Percentiles rank a stretch among this genome's conserved stretches.
Conservation (phyloP, 805 yeast species). For the Yueomyces sp. region DNA sequence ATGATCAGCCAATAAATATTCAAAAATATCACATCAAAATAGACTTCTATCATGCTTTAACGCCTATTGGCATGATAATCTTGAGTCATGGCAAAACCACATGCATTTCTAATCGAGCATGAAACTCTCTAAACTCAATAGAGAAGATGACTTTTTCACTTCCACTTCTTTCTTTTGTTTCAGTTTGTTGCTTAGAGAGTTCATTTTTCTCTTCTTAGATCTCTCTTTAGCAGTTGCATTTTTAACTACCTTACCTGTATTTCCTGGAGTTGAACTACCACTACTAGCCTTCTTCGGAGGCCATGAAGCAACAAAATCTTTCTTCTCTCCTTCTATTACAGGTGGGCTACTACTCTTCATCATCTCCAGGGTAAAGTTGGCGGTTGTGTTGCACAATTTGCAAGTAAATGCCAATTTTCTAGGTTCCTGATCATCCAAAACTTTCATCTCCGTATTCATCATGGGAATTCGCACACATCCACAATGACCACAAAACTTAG, state of each 20-base stretch:
- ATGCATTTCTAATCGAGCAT: slow-evolving; percentile 22
- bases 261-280: background rate
- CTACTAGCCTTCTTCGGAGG: slow-evolving; percentile 3
- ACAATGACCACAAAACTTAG: slow-evolving; percentile 21
- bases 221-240: slow-evolving; percentile 23
- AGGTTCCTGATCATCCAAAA: slow-evolving; percentile 4
- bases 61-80: no score
- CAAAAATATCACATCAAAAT: no score
- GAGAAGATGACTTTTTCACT: slow-evolving; percentile 19
- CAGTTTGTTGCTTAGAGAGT: slow-evolving; percentile 30
- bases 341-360: background rate
- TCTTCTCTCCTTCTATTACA: background rate
- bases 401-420: slow-evolving; percentile 18
- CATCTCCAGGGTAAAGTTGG: slow-evolving; percentile 5
- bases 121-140: slow-evolving; percentile 38
- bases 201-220: slow-evolving; percentile 35
- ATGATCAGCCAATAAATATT: no score
- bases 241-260: slow-evolving; percentile 1
- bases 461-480: slow-evolving; percentile 21
- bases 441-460: slow-evolving; percentile 15
- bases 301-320: slow-evolving; percentile 17
- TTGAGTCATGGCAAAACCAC: background rate
- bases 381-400: slow-evolving; percentile 14
- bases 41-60: no score
- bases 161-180: slow-evolving; percentile 29